Evolutionary conservation across 441 rosid genomes (phyloP).

Genomic region (Populus trichocarpa): DNA sequence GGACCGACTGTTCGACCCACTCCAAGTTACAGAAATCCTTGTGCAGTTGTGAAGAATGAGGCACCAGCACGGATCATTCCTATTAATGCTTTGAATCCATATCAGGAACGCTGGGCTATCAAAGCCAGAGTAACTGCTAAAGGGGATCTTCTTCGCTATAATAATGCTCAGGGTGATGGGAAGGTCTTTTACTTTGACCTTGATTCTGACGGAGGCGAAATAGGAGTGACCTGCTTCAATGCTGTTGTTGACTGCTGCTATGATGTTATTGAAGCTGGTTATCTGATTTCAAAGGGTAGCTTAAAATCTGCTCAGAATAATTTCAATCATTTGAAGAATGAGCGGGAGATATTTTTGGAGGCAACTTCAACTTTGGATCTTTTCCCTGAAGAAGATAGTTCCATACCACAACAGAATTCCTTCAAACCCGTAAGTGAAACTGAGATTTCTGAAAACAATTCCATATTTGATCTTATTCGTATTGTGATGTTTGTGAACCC

Average conservation of each 20-base stretch:
- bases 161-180: constrained; percentile 87
- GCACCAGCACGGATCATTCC: constrained; percentile 79
- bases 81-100: constrained; percentile 80
- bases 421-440: constrained; percentile 67
- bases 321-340: constrained; percentile 84
- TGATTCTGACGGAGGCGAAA: constrained; percentile 85
- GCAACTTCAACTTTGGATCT: constrained; percentile 64
- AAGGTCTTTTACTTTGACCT: constrained; percentile 86
- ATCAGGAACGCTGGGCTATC: constrained; percentile 93
- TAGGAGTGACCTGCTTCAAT: constrained; percentile 78
- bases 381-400: constrained; percentile 69
- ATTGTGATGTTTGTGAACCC: constrained; percentile 66
- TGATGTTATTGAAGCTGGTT: constrained; percentile 67
- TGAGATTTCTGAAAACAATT: constrained; percentile 61
- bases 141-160: constrained; percentile 77
- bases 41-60: constrained; percentile 78
- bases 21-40: constrained; percentile 64
- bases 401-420: constrained; percentile 73
- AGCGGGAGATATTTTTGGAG: constrained; percentile 77
- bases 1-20: constrained; percentile 71
- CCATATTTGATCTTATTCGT: constrained; percentile 67
- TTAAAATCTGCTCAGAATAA: constrained; percentile 84
- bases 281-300: constrained; percentile 75
- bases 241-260: constrained; percentile 71
- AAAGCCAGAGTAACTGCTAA: constrained; percentile 87